Percentiles rank a stretch among this genome's conserved stretches.
Evolutionary conservation across 176 grass and related monocot genomes (phyloP).

Genomic region (Eleusine coracana): DNA sequence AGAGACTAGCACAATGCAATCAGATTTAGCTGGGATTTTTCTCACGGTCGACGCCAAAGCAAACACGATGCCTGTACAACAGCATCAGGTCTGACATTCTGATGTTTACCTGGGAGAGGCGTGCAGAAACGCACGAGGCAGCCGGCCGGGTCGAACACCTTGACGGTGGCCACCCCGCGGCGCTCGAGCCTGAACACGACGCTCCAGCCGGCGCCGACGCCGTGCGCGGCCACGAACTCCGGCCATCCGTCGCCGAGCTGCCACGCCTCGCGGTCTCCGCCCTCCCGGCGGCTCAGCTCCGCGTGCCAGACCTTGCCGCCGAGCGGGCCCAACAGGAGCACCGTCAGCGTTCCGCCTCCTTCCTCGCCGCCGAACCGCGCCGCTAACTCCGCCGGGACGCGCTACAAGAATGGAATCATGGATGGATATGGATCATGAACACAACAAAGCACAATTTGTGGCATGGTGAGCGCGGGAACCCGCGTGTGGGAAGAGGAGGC

Average conservation of each 20-base stretch:
- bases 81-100: too few relatives aligned
- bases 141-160: slow-evolving; percentile 23
- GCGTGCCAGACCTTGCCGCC: slow-evolving; percentile 47
- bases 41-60: neutral
- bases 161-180: slow-evolving; percentile 27
- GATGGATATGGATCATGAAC: neutral
- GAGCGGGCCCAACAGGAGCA: slow-evolving; percentile 35
- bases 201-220: slow-evolving; percentile 23
- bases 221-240: slow-evolving; percentile 35
- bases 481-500: neutral
- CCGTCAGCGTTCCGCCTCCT: neutral
- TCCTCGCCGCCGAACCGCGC: slow-evolving; percentile 21
- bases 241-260: slow-evolving; percentile 30
- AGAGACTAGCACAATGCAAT: neutral
- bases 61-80: neutral
- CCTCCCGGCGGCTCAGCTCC: slow-evolving; percentile 25
- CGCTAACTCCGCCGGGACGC: slow-evolving; percentile 35
- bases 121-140: slow-evolving; percentile 26
- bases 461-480: neutral
- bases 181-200: slow-evolving; percentile 40
- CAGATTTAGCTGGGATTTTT: neutral
- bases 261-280: neutral
- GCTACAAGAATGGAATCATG: slow-evolving; percentile 29
- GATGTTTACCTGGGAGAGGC: slow-evolving; percentile 14
- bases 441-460: too few relatives aligned